Evolutionary conservation across 768 basidiomycete species (phyloP).

Genomic region (Boletus reticulatus): DNA sequence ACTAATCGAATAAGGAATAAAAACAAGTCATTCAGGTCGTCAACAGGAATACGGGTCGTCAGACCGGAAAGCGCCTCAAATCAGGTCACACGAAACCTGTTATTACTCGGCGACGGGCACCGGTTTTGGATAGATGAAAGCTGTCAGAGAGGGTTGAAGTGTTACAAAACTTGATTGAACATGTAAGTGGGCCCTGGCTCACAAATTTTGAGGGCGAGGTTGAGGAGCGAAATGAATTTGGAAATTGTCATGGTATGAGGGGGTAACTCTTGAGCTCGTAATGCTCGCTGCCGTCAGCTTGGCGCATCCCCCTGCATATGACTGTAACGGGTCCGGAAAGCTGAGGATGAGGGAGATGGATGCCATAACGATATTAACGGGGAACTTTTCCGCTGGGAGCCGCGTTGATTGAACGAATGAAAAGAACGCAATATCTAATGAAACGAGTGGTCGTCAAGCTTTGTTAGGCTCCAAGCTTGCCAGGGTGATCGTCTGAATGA

Average conservation of each 20-base stretch:
- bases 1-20: slow-evolving; percentile 33
- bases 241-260: slow-evolving; percentile 17
- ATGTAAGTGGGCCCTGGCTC: slow-evolving; percentile 24
- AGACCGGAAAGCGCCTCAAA: slow-evolving; percentile 17
- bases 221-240: slow-evolving; percentile 19
- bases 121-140: slow-evolving; percentile 31
- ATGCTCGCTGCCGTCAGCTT: slow-evolving; percentile 27
- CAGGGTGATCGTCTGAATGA: slow-evolving; percentile 22
- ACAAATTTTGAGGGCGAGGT: slow-evolving; percentile 19
- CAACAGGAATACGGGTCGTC: slow-evolving; percentile 13
- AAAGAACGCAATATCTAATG: slow-evolving; percentile 9
- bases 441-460: slow-evolving; percentile 15
- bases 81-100: slow-evolving; percentile 24
- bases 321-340: slow-evolving; percentile 31
- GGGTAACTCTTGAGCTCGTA: slow-evolving; percentile 3
- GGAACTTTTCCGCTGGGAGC: slow-evolving; percentile 17
- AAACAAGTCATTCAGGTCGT: slow-evolving; percentile 14
- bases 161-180: slow-evolving; percentile 28
- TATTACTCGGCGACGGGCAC: slow-evolving; percentile 15
- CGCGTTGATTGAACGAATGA: slow-evolving; percentile 8
- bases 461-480: slow-evolving; percentile 14
- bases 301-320: slow-evolving; percentile 30
- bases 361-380: slow-evolving; percentile 34
- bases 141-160: slow-evolving; percentile 22
- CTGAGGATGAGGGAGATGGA: slow-evolving; percentile 7